Evolutionary conservation across 257 asterid genomes (phyloP).

Genomic region (Solanum appendiculatum): DNA sequence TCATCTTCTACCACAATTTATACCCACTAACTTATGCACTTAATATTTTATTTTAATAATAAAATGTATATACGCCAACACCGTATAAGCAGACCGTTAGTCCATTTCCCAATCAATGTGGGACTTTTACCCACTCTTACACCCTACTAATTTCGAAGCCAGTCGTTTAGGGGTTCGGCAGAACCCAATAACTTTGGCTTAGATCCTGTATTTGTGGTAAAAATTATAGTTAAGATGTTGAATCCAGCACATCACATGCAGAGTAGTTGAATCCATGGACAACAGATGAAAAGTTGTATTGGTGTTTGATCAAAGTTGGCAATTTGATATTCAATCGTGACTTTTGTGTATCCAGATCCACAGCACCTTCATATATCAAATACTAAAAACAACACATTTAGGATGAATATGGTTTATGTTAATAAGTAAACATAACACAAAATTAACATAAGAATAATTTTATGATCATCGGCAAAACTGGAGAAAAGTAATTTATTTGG

Average conservation of each 20-base stretch:
- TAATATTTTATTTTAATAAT: too few relatives aligned
- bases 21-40: too few relatives aligned
- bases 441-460: background rate
- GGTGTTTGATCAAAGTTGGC: conserved; percentile 99
- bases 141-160: too few relatives aligned
- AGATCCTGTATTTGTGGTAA: background rate
- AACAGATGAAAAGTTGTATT: conserved; percentile 76
- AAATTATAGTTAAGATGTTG: background rate
- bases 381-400: conserved; percentile 41
- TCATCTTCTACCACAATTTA: too few relatives aligned
- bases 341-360: conserved; percentile 77
- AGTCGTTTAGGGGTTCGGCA: background rate
- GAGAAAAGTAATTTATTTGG: too few relatives aligned
- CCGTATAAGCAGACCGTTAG: too few relatives aligned
- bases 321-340: too few relatives aligned
- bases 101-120: too few relatives aligned
- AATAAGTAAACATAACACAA: background rate
- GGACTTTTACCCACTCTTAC: too few relatives aligned
- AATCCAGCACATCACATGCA: conserved; percentile 60
- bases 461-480: too few relatives aligned
- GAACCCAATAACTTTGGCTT: background rate
- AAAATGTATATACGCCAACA: too few relatives aligned
- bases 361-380: conserved; percentile 93
- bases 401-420: too few relatives aligned
- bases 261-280: conserved; percentile 61